Evolutionary conservation across 441 rosid species (phyloP), one percentile per base, ranked within the genome.

Genomic region (Pelargonium australe): DNA sequence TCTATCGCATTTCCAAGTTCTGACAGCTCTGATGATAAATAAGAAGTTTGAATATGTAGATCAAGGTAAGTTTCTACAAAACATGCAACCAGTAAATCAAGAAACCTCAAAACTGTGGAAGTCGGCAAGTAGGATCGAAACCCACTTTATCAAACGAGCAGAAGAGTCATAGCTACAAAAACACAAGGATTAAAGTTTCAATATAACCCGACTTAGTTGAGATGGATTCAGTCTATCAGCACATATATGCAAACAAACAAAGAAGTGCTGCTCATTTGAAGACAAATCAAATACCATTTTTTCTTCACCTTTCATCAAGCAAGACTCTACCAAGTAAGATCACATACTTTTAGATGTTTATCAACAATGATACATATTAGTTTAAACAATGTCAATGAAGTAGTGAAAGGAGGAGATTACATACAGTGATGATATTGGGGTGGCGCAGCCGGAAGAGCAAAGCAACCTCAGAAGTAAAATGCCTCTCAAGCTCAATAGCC

Each of bases 381-480:
- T 14, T 49, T 14, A 1, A 4, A 49, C 13, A 49, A 49, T 14
- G n/a, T 11, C 57, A 49, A 49, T 49, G 57, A 62, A 63, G 16
- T 2, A 55, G 31, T 65, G 70, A 37, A 9, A 10, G 8, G 7
- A 51, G 60, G 67, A 65, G 3, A 2, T 63, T 13, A 20, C 87
- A 84, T 80, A 89, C 95, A 53, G 87, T 82, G 77, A 89, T 79
- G 76, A 89, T 87, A 77, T 84, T 87, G 51, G 85, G 86, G 76
- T 89, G 91, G 41, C 70, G 69, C 75, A 89, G 79, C 25, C 77
- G 83, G 66, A 89, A 82, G 64, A 87, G 82, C 75, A 85, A 77
- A 25, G 87, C 89, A n/a, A 87, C 90, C 78, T 89, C 90, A 23
- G 90, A 86, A 74, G 81, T 82, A 79, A 89, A 89, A 71, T 89